Percentiles rank a stretch among this genome's conserved stretches.
Conservation (phyloP, 495 filamentous ascomycete species). For the Trichoderma orchidacearum region DNA sequence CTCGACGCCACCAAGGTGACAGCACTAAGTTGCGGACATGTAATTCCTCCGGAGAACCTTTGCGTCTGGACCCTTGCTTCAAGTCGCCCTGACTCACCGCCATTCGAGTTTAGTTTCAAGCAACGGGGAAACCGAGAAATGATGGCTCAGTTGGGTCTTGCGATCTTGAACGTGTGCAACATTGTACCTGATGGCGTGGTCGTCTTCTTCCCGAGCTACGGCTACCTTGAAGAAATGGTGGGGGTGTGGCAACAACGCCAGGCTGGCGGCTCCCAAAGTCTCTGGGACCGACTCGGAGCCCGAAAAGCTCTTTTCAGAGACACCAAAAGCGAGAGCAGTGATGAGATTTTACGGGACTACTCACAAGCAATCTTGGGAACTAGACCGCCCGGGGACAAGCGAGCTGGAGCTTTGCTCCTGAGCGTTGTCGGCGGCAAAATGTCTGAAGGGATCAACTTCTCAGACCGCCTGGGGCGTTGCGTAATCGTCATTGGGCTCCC, state of each 20-base stretch:
- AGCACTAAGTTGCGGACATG: conserved; percentile 87
- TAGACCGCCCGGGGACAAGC: not conserved
- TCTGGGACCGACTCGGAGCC: conserved; percentile 40
- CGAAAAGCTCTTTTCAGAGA: conserved; percentile 60
- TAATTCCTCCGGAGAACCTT: conserved; percentile 74
- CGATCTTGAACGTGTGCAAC: conserved; percentile 54
- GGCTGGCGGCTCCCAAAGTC: conserved; percentile 12
- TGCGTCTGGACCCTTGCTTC: conserved; percentile 48
- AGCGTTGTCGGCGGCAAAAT: conserved; percentile 91
- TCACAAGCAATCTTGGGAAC: conserved; percentile 44
- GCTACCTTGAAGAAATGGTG: conserved; percentile 67
- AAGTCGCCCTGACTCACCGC: conserved; percentile 13
- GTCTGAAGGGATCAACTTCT: conserved; percentile 97
- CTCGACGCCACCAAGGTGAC: conserved; percentile 47
- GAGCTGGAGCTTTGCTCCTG: conserved; percentile 62
- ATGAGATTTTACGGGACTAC: conserved; percentile 61
- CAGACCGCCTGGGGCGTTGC: conserved; percentile 75
- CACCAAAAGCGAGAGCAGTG: conserved; percentile 41
- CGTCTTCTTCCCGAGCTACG: conserved; percentile 93
- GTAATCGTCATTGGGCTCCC: conserved; percentile 84
- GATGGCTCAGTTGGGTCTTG: conserved; percentile 63
- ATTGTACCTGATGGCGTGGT: conserved; percentile 82
- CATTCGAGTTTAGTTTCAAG: conserved; percentile 81
- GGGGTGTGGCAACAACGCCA: conserved; percentile 43
- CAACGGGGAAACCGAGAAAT: conserved; percentile 45